Base-by-base conservation (phyloP, 2,329 filamentous ascomycete genomes). In the Hymenoscyphus linearis region DNA sequence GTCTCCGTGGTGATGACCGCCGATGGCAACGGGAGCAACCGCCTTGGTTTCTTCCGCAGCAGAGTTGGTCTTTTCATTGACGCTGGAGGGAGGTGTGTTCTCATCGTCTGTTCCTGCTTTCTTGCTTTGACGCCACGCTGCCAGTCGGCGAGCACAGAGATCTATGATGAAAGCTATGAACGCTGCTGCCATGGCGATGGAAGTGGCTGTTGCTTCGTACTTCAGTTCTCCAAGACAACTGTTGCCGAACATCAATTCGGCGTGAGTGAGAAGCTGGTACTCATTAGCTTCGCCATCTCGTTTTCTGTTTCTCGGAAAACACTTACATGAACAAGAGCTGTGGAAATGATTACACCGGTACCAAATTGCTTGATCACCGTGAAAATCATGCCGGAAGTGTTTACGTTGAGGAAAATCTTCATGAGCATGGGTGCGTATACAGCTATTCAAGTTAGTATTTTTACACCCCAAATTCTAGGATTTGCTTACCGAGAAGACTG, bases 141-240 rank as follows among this genome's bases (percentile, higher is more conserved):
- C 78, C 54, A 88, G 72, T 1, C 87, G 82, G 44, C 85, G 81
- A 50, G 86, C 85, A 13, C 83, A 64, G 67, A 85, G 91, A 70
- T 93, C 89, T 37, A 90, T 79, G 1, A 89, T 68, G 73, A 91
- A 92, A 0, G 89, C 87, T 2, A 91, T 66, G 72, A 91, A 88
- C 1, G 91, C 75, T 0, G 89, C 89, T 0, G 85, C 89, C 84
- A 92, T 88, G 54, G 89, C 80, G 47, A 93, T 84, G 2, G 88
- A 85, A 0, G 87, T 82, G 0, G 88, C 84, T 0, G 86, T 89
- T 3, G 78, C 82, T 73, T 93, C 89, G 67, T 89, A 93, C 4
- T 76, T 71, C 2, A 92, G 75, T 7, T 80, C 79, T 3, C 86
- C 85, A 13, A 93, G 74, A 67, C 89, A 93, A 16, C 58, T 59